Evolutionary conservation across 176 grass and related monocot genomes (phyloP).

Genomic region (Oryza nivara): DNA sequence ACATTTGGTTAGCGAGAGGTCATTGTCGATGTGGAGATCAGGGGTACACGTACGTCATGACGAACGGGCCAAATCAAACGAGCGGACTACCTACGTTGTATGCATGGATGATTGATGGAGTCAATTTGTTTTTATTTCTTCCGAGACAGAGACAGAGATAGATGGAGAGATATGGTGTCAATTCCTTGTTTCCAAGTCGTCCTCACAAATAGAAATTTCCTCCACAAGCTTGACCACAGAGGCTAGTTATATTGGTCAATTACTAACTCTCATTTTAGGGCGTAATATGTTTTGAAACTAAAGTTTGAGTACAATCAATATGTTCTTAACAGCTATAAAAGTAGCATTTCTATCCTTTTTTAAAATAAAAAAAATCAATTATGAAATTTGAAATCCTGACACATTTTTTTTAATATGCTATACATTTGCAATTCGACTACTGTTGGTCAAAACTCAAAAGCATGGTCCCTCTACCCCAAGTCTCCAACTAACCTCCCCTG

Average conservation of each 20-base stretch:
- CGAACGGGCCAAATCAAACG: constrained; percentile 6
- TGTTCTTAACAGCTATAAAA: not conserved
- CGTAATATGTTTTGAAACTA: not conserved
- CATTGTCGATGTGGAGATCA: not conserved
- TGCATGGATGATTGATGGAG: constrained; percentile 11
- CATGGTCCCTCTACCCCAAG: not conserved
- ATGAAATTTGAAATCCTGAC: not conserved
- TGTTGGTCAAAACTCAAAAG: not conserved
- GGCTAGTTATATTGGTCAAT: not conserved
- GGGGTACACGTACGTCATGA: constrained; percentile 7
- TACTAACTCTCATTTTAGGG: not conserved
- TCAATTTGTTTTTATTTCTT: not conserved
- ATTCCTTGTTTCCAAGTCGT: not conserved
- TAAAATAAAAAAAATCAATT: too few species aligned
- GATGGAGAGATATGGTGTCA: not conserved
- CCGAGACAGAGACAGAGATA: not conserved
- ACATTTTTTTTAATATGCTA: not conserved
- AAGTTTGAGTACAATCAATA: not conserved
- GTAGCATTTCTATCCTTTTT: not conserved
- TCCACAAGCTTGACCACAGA: not conserved
- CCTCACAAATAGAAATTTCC: not conserved
- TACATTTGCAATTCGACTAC: not conserved
- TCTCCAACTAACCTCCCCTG: not conserved
- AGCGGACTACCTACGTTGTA: constrained; percentile 12
- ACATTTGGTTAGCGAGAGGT: not conserved